Percentiles rank a stretch among this genome's conserved stretches.
Conservation (phyloP, 805 yeast species). For the Kuraishia capsulata region DNA sequence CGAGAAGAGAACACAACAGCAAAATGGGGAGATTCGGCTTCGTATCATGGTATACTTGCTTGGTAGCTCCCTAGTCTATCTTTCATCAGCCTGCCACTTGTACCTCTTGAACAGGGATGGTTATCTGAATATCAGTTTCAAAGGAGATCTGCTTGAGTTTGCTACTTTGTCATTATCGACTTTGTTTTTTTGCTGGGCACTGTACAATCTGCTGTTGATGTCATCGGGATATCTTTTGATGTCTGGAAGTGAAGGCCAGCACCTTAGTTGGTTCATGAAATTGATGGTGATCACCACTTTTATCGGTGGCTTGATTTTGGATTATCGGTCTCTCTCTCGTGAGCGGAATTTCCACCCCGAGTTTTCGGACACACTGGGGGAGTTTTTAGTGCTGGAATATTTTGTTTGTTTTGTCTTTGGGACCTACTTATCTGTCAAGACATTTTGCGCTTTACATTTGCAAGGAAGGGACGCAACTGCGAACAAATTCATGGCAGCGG, state of each 20-base stretch:
- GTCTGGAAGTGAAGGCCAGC: slow-evolving; percentile 8
- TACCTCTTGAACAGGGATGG: slow-evolving; percentile 15
- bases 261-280: slow-evolving; percentile 9
- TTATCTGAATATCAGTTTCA: slow-evolving; percentile 13
- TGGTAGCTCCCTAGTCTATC: slow-evolving; percentile 10
- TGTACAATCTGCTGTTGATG: slow-evolving; percentile 20
- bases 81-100: slow-evolving; percentile 9
- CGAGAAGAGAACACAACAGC: slow-evolving; percentile 14
- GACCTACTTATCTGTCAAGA: slow-evolving; percentile 9
- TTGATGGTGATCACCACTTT: slow-evolving; percentile 11
- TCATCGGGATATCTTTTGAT: slow-evolving; percentile 17
- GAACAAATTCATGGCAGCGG: slow-evolving; percentile 8
- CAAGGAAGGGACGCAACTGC: slow-evolving; percentile 4
- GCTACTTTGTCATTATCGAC: slow-evolving; percentile 15
- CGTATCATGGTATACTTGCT: slow-evolving; percentile 14
- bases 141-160: slow-evolving; percentile 13
- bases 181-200: slow-evolving; percentile 18
- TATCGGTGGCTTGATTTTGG: slow-evolving; percentile 17
- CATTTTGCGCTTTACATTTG: slow-evolving; percentile 11
- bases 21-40: slow-evolving; percentile 14
- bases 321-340: slow-evolving; percentile 16
- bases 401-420: slow-evolving; percentile 8
- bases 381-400: slow-evolving; percentile 15
- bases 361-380: too few species aligned
- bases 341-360: too few species aligned